Evolutionary conservation across 768 basidiomycete genomes (phyloP).

Genomic region (Agaricus sinodeliciosus): DNA sequence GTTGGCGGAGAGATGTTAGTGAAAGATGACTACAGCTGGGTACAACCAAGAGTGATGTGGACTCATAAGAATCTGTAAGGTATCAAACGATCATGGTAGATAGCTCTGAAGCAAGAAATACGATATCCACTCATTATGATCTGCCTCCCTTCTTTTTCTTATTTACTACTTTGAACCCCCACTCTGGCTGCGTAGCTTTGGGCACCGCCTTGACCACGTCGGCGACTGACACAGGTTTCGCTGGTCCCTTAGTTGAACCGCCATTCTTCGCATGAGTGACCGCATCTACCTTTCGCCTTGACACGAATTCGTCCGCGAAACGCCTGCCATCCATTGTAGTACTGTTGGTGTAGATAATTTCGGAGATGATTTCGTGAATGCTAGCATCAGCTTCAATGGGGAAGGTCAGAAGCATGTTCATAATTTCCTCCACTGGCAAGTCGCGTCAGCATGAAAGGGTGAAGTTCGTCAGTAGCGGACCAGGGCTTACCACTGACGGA

Average conservation of each 20-base stretch:
- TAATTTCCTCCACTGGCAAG: constrained; percentile 87
- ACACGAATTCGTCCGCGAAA: constrained; percentile 89
- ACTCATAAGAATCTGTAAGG: constrained; percentile 4
- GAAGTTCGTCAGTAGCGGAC: neutral
- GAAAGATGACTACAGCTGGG: no score
- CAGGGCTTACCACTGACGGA: constrained; percentile 58
- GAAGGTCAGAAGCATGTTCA: constrained; percentile 92
- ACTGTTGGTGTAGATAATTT: constrained; percentile 90
- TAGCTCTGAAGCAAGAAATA: neutral
- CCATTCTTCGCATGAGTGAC: constrained; percentile 41
- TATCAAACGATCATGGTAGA: constrained; percentile 4
- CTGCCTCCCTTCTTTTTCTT: constrained; percentile 89
- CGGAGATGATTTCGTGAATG: constrained; percentile 88
- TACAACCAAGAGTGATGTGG: neutral
- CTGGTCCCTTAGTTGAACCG: constrained; percentile 26
- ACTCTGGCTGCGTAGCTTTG: constrained; percentile 67
- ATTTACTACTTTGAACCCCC: constrained; percentile 91
- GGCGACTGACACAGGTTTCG: constrained; percentile 67
- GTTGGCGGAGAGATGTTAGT: neutral
- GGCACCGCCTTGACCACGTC: constrained; percentile 90
- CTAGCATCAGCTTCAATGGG: constrained; percentile 81
- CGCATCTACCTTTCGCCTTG: constrained; percentile 80
- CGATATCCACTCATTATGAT: constrained; percentile 26
- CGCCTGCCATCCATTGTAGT: constrained; percentile 92
- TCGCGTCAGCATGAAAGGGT: neutral